Conservation (phyloP, 2,329 filamentous ascomycete species). For the Nemania serpens region DNA sequence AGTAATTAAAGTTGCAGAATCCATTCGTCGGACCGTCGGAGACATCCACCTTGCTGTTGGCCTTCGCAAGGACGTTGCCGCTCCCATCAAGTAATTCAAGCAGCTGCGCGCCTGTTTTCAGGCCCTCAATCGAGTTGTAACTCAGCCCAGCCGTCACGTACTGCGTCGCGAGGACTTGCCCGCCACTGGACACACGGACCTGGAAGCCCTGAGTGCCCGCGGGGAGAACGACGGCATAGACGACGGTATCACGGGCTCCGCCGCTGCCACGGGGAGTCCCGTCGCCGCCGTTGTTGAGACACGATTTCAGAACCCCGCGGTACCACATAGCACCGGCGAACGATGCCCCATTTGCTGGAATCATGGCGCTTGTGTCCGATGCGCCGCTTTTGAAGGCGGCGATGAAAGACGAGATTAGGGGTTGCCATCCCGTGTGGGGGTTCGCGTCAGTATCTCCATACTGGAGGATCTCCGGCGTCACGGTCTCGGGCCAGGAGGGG, state of each 20-base stretch:
- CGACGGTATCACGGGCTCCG: slow-evolving; percentile 36
- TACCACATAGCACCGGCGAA: slow-evolving; percentile 44
- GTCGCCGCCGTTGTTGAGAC: slow-evolving; percentile 26
- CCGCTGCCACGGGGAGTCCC: slow-evolving; percentile 34
- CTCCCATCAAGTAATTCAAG: slow-evolving; percentile 36
- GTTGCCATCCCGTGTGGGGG: slow-evolving; percentile 43
- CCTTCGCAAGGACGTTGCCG: slow-evolving; percentile 33
- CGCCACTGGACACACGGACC: slow-evolving; percentile 36
- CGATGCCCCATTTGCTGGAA: slow-evolving; percentile 23
- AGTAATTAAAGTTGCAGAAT: slow-evolving; percentile 42
- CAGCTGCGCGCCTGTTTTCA: slow-evolving; percentile 36
- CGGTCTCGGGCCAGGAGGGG: slow-evolving; percentile 40
- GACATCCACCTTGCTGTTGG: slow-evolving; percentile 33
- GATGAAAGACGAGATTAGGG: slow-evolving; percentile 44
- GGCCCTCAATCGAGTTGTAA: slow-evolving; percentile 35
- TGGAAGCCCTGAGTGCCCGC: slow-evolving; percentile 17
- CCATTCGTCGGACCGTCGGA: slow-evolving; percentile 30
- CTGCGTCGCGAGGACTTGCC: slow-evolving; percentile 31
- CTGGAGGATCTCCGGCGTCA: slow-evolving; percentile 34
- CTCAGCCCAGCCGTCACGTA: slow-evolving; percentile 31
- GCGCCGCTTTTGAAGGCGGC: slow-evolving; percentile 40
- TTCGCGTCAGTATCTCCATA: slow-evolving; percentile 39
- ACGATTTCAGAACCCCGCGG: slow-evolving; percentile 30
- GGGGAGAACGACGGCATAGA: slow-evolving; percentile 40
- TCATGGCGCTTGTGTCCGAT: slow-evolving; percentile 30